Conservation (phyloP, 352 stramenopile species). For the Aphanomyces euteiches region DNA sequence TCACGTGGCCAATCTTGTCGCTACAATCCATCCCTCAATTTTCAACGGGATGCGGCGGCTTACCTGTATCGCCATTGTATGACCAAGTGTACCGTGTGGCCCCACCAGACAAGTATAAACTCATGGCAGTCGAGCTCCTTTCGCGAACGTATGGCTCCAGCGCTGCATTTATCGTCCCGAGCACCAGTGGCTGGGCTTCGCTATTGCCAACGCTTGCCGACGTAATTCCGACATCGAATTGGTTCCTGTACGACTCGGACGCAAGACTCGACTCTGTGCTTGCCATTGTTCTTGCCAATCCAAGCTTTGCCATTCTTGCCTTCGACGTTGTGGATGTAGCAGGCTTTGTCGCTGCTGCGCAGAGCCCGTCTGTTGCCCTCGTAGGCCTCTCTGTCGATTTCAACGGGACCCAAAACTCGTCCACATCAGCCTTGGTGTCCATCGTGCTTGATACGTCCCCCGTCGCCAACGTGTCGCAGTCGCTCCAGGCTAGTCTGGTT, state of each 20-base stretch:
- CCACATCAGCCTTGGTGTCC: slow-evolving; percentile 12
- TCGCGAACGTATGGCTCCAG: neutral
- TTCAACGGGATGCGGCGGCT: neutral
- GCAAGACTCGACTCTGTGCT: neutral
- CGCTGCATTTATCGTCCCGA: slow-evolving; percentile 15
- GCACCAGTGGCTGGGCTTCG: slow-evolving; percentile 2
- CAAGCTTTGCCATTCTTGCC: neutral
- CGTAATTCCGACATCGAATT: neutral
- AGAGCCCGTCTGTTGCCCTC: neutral
- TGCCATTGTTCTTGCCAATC: neutral
- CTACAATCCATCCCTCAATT: neutral
- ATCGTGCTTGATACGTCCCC: neutral
- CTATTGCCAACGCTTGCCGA: neutral
- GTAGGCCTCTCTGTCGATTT: slow-evolving; percentile 9
- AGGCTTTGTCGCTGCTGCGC: neutral
- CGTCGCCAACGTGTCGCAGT: neutral
- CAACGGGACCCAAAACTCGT: neutral
- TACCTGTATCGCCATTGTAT: neutral
- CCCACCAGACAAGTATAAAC: slow-evolving; percentile 10
- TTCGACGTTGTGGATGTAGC: slow-evolving; percentile 11
- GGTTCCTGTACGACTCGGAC: slow-evolving; percentile 19
- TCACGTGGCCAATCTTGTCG: neutral
- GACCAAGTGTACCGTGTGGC: neutral
- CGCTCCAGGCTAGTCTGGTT: neutral
- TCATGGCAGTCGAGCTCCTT: slow-evolving; percentile 3